A percentile compares a stretch with the other conserved stretches of the same genome.
Evolutionary conservation across 208 protist genomes (phyloP).

Genomic region (Wallacemonas rigidus): DNA sequence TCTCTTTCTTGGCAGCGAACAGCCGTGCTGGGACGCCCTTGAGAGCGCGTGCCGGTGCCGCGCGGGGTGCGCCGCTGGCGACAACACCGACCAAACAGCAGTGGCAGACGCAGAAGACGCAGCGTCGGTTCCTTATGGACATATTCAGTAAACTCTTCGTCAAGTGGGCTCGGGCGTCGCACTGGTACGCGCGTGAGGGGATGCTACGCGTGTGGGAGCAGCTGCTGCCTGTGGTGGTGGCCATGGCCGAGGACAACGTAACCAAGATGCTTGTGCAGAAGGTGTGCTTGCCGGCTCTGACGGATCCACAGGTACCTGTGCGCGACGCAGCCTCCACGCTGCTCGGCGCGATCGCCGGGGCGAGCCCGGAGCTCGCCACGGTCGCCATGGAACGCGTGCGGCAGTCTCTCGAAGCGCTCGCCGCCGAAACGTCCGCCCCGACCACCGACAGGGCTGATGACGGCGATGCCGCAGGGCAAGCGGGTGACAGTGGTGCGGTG

Average conservation of each 20-base stretch:
- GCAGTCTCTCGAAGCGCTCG: conserved; percentile 10
- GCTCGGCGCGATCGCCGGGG: conserved; percentile 28
- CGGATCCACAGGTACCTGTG: conserved; percentile 32
- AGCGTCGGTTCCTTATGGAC: conserved; percentile 7
- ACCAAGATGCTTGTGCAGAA: conserved; percentile 15
- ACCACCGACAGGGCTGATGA: background rate
- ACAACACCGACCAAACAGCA: conserved; percentile 9
- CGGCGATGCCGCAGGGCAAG: background rate
- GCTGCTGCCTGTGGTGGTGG: conserved; percentile 65
- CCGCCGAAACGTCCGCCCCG: background rate
- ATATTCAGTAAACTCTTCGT: conserved; percentile 13
- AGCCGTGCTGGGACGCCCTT: background rate
- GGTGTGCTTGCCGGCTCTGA: conserved; percentile 28
- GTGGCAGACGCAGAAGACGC: conserved; percentile 7
- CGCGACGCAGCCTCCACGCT: conserved; percentile 32
- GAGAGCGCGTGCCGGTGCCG: background rate
- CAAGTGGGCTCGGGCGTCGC: conserved; percentile 11
- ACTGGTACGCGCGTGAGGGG: conserved; percentile 33
- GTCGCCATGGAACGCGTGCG: conserved; percentile 29
- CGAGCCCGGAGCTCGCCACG: conserved; percentile 21
- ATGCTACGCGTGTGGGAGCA: conserved; percentile 37
- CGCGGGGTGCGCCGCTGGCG: background rate
- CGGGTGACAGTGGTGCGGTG: background rate
- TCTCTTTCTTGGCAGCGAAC: background rate
- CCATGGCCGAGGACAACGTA: conserved; percentile 35